phyloP scores from a whole-genome alignment of 2,329 filamentous ascomycete species.

The Monilinia laxa region DNA sequence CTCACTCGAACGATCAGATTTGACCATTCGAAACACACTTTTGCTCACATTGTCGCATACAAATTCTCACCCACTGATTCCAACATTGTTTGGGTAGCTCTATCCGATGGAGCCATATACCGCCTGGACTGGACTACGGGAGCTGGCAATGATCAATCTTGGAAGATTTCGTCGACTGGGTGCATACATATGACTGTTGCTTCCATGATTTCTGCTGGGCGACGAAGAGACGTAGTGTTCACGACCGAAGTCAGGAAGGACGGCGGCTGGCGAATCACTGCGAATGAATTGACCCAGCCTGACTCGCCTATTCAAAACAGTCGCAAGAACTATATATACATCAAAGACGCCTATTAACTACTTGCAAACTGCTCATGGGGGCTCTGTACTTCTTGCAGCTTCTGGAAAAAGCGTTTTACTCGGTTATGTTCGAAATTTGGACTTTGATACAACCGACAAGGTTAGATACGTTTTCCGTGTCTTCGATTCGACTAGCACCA shows the following conservation, averaged over 20 bases:
- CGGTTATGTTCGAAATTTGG: constrained; percentile 49
- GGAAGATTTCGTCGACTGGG: constrained; percentile 42
- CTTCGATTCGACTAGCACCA: constrained; percentile 60
- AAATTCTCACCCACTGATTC: constrained; percentile 46
- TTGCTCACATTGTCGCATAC: constrained; percentile 42
- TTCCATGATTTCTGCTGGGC: constrained; percentile 39
- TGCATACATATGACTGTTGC: constrained; percentile 41
- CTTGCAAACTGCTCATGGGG: constrained; percentile 53
- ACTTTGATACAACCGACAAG: constrained; percentile 43
- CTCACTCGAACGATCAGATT: constrained; percentile 68
- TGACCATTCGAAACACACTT: constrained; percentile 26
- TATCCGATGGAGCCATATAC: constrained; percentile 57
- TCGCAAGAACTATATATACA: constrained; percentile 45
- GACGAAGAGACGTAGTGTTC: constrained; percentile 41
- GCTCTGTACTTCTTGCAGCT: constrained; percentile 58
- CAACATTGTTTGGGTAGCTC: constrained; percentile 59
- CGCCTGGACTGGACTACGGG: constrained; percentile 58
- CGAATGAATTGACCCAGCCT: constrained; percentile 40
- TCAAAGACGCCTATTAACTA: constrained; percentile 45
- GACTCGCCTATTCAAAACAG: constrained; percentile 36
- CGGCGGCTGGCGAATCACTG: constrained; percentile 40
- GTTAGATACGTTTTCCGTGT: constrained; percentile 57
- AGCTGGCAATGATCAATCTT: constrained; percentile 45
- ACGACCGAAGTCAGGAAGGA: constrained; percentile 39
- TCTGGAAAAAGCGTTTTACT: constrained; percentile 57